Evolutionary conservation across 768 basidiomycete genomes (phyloP).

Genomic region (Hirschioporus abietinus): DNA sequence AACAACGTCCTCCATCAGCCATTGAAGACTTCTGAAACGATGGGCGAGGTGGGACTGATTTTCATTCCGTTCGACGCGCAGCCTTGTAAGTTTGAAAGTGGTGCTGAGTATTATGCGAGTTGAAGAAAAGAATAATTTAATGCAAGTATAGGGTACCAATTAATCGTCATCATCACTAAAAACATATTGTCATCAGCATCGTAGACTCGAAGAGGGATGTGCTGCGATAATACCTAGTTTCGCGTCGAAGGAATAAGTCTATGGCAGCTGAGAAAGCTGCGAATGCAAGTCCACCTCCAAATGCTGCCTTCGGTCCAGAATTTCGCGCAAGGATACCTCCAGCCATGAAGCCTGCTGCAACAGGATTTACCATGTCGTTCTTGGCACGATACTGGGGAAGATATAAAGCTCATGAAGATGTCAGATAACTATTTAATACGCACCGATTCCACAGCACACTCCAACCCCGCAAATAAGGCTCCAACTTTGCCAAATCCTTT

Average conservation of each 20-base stretch:
- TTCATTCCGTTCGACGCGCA: not conserved
- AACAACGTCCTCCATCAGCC: not conserved
- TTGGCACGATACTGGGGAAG: conserved; percentile 80
- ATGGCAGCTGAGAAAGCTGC: conserved; percentile 91
- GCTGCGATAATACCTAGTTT: conserved; percentile 65
- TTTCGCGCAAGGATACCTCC: conserved; percentile 86
- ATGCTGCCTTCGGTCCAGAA: conserved; percentile 78
- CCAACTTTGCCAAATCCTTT: conserved; percentile 95
- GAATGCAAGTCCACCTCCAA: conserved; percentile 89
- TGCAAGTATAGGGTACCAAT: conserved; percentile 1
- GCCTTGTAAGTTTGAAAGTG: not conserved
- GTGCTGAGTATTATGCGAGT: not conserved
- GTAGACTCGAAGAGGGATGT: conserved; percentile 2
- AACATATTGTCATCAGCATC: not conserved
- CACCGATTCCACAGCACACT: conserved; percentile 93
- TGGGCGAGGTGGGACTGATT: not conserved
- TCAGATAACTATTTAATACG: conserved; percentile 29
- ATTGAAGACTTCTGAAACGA: not conserved
- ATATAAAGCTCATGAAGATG: conserved; percentile 1
- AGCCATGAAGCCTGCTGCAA: conserved; percentile 80
- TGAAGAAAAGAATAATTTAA: conserved; percentile 3
- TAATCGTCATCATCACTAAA: conserved; percentile 1
- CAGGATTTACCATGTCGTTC: conserved; percentile 91
- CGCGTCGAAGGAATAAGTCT: conserved; percentile 77
- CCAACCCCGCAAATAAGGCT: conserved; percentile 88